Conservation (phyloP, 2,329 filamentous ascomycete species). For the Fusarium drepaniforme region DNA sequence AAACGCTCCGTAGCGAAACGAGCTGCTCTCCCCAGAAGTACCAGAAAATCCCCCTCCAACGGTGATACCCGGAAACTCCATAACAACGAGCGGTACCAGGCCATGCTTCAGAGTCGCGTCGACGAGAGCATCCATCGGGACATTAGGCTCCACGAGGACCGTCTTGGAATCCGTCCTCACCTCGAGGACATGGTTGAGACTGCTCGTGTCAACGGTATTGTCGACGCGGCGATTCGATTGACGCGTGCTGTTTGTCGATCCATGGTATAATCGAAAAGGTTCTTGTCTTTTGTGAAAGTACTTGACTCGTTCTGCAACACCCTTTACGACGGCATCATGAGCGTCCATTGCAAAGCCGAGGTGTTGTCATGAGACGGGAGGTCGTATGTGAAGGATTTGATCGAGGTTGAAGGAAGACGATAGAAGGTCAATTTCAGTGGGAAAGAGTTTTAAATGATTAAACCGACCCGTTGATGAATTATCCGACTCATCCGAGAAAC, state of each 20-base stretch:
- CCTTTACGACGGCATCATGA: constrained; percentile 58
- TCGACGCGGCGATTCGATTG: constrained; percentile 60
- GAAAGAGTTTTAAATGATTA: not conserved
- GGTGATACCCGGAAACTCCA: constrained; percentile 81
- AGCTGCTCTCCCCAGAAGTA: constrained; percentile 76
- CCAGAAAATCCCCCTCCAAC: constrained; percentile 75
- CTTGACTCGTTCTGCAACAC: constrained; percentile 57
- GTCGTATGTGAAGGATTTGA: not conserved
- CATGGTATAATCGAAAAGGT: constrained; percentile 82
- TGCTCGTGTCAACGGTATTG: constrained; percentile 76
- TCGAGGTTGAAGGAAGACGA: not conserved
- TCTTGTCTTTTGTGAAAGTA: constrained; percentile 57
- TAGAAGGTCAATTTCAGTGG: not conserved
- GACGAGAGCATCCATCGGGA: constrained; percentile 75
- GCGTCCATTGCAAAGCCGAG: constrained; percentile 51
- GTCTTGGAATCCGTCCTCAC: constrained; percentile 66
- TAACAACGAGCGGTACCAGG: constrained; percentile 74
- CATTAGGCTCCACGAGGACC: constrained; percentile 77
- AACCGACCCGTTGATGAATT: not conserved
- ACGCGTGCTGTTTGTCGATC: constrained; percentile 82
- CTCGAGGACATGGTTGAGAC: constrained; percentile 70
- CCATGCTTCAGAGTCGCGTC: constrained; percentile 66
- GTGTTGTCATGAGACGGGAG: not conserved
- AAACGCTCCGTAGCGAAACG: constrained; percentile 75
- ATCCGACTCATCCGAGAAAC: constrained; percentile 32